Conservation (phyloP, 2,329 filamentous ascomycete species). For the Drechmeria coniospora region DNA sequence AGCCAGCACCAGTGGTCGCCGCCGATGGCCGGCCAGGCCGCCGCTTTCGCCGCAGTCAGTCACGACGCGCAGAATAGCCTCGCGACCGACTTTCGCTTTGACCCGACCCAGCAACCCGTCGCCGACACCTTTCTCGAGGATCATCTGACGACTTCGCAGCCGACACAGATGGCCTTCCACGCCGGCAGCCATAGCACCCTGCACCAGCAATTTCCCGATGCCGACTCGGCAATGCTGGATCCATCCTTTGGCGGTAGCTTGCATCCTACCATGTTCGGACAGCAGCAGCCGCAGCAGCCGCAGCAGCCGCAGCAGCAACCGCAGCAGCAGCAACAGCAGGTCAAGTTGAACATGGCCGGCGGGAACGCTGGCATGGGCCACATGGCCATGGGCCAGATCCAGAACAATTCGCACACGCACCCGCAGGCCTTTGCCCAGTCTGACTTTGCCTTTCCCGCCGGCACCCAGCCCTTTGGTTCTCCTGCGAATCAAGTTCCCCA, state of each 20-base stretch:
- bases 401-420: slow-evolving; percentile 14
- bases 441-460: slow-evolving; percentile 17
- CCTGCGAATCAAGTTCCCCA: slow-evolving; percentile 11
- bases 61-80: slow-evolving; percentile 13
- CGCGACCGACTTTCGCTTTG: slow-evolving; percentile 18
- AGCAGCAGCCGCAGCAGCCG: slow-evolving; percentile 13
- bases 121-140: slow-evolving; percentile 16
- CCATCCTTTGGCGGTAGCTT: slow-evolving; percentile 21
- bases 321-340: slow-evolving; percentile 1
- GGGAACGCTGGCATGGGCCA: slow-evolving; percentile 10
- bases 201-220: slow-evolving; percentile 18
- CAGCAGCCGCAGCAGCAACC: slow-evolving; percentile 1
- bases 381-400: slow-evolving; percentile 13
- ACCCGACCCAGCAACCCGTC: slow-evolving; percentile 14
- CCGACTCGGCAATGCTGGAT: slow-evolving; percentile 20
- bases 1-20: slow-evolving; percentile 22
- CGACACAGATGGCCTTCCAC: slow-evolving; percentile 15
- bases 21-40: slow-evolving; percentile 16
- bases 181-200: slow-evolving; percentile 15
- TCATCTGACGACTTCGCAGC: slow-evolving; percentile 13
- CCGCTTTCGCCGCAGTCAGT: slow-evolving; percentile 16
- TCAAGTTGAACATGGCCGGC: slow-evolving; percentile 13
- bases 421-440: slow-evolving; percentile 18
- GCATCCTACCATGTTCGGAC: slow-evolving; percentile 21
- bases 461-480: slow-evolving; percentile 16